Evolutionary conservation across 257 asterid genomes (phyloP).

Genomic region (Forsythia viridissima): DNA sequence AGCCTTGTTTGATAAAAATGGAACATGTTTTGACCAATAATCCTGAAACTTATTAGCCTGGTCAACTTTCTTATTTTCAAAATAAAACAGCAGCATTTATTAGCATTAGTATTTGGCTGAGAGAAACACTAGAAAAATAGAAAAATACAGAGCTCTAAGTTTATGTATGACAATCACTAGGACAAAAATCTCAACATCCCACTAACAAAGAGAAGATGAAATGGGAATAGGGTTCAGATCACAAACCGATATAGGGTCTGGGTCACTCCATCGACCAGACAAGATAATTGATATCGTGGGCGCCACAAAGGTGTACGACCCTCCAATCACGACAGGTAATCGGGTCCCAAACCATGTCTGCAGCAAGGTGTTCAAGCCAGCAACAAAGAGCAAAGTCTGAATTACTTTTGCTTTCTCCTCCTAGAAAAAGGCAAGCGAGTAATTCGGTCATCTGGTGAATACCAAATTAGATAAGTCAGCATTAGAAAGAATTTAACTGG

Average conservation of each 20-base stretch:
- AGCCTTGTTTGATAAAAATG: neutral
- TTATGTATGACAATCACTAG: neutral
- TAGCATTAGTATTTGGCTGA: neutral
- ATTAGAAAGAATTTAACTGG: neutral
- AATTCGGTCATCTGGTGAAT: neutral
- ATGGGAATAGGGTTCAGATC: constrained; percentile 6
- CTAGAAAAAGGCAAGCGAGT: constrained; percentile 34
- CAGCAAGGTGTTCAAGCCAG: constrained; percentile 82
- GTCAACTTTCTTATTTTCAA: neutral
- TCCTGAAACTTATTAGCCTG: neutral
- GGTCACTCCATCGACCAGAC: constrained; percentile 92
- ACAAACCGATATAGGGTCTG: constrained; percentile 78
- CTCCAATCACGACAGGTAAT: constrained; percentile 90
- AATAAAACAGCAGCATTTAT: neutral
- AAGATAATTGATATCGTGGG: constrained; percentile 90
- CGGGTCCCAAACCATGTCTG: constrained; percentile 89
- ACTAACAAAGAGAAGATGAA: neutral
- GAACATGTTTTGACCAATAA: neutral
- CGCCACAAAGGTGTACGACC: constrained; percentile 89
- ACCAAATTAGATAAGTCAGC: neutral
- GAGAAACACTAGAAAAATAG: neutral
- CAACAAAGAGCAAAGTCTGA: constrained; percentile 82
- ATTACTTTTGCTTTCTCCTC: constrained; percentile 95
- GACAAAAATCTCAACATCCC: constrained; percentile 8
- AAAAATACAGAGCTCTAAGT: neutral